phyloP scores from a whole-genome alignment of 345 rosid species.

The Syzygium jambos region DNA sequence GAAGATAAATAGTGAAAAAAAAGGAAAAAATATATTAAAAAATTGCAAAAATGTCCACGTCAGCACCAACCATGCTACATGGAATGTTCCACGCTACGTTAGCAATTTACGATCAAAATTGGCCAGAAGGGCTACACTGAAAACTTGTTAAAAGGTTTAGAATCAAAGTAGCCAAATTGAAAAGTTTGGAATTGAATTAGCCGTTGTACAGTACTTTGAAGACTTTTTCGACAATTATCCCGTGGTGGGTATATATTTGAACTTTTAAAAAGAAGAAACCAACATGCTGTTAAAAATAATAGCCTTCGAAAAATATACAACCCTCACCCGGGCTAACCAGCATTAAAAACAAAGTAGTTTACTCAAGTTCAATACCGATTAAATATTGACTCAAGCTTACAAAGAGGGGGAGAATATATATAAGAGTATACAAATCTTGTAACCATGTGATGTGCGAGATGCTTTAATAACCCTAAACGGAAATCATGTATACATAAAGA shows the following conservation, averaged over 20 bases:
- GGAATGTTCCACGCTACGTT: no score
- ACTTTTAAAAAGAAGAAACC: not conserved
- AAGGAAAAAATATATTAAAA: no score
- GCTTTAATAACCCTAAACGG: not conserved
- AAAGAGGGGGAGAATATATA: not conserved
- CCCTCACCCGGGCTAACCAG: not conserved
- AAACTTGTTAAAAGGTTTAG: not conserved
- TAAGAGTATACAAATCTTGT: not conserved
- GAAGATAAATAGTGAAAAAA: no score
- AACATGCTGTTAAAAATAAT: not conserved
- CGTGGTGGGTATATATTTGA: not conserved
- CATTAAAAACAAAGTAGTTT: not conserved
- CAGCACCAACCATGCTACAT: no score
- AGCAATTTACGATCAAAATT: not conserved
- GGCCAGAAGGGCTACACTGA: not conserved
- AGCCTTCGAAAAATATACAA: not conserved
- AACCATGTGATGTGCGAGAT: not conserved
- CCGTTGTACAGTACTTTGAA: fast-evolving
- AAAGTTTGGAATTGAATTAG: not conserved
- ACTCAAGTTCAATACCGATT: not conserved
- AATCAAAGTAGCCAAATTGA: not conserved
- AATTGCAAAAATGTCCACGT: no score
- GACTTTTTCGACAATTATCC: not conserved
- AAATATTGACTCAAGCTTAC: not conserved
- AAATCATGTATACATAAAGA: no score